Base-by-base conservation (phyloP, 345 rosid genomes). In the Jatropha curcas region DNA sequence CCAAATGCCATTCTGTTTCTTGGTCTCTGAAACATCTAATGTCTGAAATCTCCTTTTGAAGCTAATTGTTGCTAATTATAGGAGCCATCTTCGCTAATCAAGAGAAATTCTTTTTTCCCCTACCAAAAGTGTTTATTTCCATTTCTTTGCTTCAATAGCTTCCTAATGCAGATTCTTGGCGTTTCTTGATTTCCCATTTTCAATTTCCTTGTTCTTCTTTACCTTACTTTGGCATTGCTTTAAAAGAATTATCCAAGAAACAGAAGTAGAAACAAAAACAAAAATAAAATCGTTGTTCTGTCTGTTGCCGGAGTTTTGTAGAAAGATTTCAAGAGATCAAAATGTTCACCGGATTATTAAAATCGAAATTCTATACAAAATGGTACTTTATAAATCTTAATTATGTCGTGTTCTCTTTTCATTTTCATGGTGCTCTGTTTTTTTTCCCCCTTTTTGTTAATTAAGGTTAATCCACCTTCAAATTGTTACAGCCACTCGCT, bases 401-500 rank as follows among this genome's bases (percentile, higher is more conserved):
- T 35, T 0, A 16, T 14, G 5, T 59, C 7, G 2, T 70, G 5
- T n/a, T 12, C 16, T 43, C 34, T 50, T 30, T 22, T 4, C 11
- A 6, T 55, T 35, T 53, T 70, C 46, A 46, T 56, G 50, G 1
- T 8, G 35, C 10, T 67, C 60, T 28, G 60, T 30, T 11, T 4
- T 22, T 35, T 3, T 10, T 46, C 7, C 39, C 28, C 19, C 50
- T 46, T 60, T 48, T 48, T 33, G 12, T 25, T 55, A 34, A 2
- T 25, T 69, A 30, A 37, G 37, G 0, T 60, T 45, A 61, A 33
- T 17, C 56, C 5, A 13, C 25, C 5, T 20, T 13, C 20, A 12
- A 30, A 17, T 68, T n/a, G 73, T 51, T 76, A 66, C 67, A 95
- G 99, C 84, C 90, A 93, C 80, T 63, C 87, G 56, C 79, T 80